phyloP scores from a whole-genome alignment of 148 eudicot species.

The Rhododendron kiyosumense region DNA sequence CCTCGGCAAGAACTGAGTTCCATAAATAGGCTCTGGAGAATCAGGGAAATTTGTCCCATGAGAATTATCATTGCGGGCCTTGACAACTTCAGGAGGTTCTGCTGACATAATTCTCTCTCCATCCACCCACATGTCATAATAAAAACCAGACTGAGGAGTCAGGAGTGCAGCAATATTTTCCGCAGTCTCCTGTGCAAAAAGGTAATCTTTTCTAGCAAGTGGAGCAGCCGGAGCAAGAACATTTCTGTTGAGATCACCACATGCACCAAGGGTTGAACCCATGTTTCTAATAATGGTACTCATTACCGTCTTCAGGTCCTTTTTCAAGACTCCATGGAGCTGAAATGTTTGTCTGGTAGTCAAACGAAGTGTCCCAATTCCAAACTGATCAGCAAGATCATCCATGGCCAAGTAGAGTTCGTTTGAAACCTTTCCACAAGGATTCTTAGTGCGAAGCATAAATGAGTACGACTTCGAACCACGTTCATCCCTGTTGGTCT shows the following conservation, averaged over 20 bases:
- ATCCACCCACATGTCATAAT: slow-evolving; percentile 99
- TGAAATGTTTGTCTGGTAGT: slow-evolving; percentile 97
- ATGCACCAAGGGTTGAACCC: slow-evolving; percentile 99
- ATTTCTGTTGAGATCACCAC: slow-evolving; percentile 94
- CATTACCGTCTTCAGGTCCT: slow-evolving; percentile 94
- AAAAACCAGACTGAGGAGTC: slow-evolving; percentile 98
- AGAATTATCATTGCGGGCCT: slow-evolving; percentile 90
- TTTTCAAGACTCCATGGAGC: slow-evolving; percentile 89
- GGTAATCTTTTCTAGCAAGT: slow-evolving; percentile 70
- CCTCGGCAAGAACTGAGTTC: slow-evolving; percentile 95
- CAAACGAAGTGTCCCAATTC: slow-evolving; percentile 91
- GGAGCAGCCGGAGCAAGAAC: slow-evolving; percentile 99
- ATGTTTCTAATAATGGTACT: slow-evolving; percentile 69
- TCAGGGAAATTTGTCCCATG: slow-evolving; percentile 91
- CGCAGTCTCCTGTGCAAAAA: slow-evolving; percentile 87
- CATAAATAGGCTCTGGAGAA: slow-evolving; percentile 97
- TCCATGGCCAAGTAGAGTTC: slow-evolving; percentile 87
- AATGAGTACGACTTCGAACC: slow-evolving; percentile 86
- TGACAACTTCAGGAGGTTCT: slow-evolving; percentile 88
- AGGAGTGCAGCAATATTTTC: slow-evolving; percentile 87
- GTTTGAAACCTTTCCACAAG: slow-evolving; percentile 91
- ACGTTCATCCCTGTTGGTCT: slow-evolving; percentile 72
- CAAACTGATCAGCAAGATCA: slow-evolving; percentile 94
- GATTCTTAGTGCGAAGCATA: slow-evolving; percentile 98
- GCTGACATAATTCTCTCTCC: slow-evolving; percentile 91